These are phyloP conservation scores for Aspergillus nomiae DNA, from an alignment of 2,329 filamentous ascomycete species.

Conservation along the genomic window DNA sequence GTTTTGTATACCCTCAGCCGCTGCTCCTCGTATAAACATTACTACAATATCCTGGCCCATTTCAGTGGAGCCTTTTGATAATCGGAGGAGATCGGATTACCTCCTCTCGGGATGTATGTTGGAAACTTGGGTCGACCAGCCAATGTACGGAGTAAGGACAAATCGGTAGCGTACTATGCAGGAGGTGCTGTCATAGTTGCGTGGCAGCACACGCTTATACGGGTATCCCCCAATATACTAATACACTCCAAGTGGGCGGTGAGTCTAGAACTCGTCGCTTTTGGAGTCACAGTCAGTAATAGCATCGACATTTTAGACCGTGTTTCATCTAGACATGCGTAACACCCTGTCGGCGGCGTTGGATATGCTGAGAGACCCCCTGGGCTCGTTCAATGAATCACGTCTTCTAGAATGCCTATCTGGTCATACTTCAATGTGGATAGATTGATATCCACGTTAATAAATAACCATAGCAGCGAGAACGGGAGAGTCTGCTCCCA, in stretches of 20 bases:
- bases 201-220: background rate
- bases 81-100: background rate
- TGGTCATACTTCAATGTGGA: background rate
- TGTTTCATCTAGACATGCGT: background rate
- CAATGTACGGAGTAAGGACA: background rate
- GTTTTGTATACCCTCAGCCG: background rate
- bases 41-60: background rate
- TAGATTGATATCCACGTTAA: background rate
- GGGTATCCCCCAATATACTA: background rate
- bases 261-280: background rate
- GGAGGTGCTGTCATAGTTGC: background rate
- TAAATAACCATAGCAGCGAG: background rate
- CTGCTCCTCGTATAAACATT: background rate
- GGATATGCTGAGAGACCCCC: background rate
- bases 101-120: background rate
- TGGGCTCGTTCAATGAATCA: background rate
- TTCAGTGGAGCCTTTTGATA: background rate
- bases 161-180: too few relatives aligned
- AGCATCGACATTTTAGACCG: background rate
- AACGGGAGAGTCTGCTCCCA: background rate
- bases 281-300: background rate
- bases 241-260: background rate
- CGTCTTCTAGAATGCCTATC: background rate
- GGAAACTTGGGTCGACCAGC: background rate
- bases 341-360: background rate